These are phyloP conservation scores for Saccharomyces uvarum DNA, from an alignment of 1,139 yeast genomes.

Conservation along the genomic window DNA sequence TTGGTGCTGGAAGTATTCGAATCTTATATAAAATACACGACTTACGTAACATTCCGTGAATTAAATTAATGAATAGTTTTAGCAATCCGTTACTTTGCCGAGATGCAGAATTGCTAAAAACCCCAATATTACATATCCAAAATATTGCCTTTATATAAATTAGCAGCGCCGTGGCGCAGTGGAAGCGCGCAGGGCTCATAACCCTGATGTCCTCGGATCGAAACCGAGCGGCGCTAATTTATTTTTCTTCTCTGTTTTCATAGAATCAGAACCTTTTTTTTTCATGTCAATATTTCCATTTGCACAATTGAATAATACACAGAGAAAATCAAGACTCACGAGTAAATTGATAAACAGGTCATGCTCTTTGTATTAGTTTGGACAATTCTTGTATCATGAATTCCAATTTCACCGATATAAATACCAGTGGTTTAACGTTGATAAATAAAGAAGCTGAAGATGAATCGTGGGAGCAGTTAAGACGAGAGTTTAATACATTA, in stretches of 20 bases:
- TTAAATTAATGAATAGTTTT: too few relatives aligned
- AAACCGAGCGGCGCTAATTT: constrained; percentile 93
- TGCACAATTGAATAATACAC: not conserved
- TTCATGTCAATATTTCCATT: not conserved
- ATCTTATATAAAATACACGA: too few relatives aligned
- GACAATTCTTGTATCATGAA: not conserved
- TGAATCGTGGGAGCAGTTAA: not conserved
- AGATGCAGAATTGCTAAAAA: too few relatives aligned
- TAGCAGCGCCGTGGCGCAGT: constrained; percentile 88
- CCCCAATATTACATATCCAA: too few relatives aligned
- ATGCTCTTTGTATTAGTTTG: not conserved
- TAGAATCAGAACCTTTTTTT: not conserved
- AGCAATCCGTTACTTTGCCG: too few relatives aligned
- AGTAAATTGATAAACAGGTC: not conserved
- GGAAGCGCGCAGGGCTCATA: constrained; percentile 99
- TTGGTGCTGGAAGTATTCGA: constrained; percentile 36
- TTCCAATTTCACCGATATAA: not conserved
- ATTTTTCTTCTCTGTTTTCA: constrained; percentile 6
- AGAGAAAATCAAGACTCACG: not conserved
- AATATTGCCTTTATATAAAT: not conserved
- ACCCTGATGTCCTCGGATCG: constrained; percentile 99
- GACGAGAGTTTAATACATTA: not conserved
- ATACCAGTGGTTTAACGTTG: not conserved
- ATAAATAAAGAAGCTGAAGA: not conserved
- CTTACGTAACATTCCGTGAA: too few relatives aligned